Evolutionary conservation across 2,329 filamentous ascomycete species (phyloP).

Genomic region (Aureobasidium sp.): DNA sequence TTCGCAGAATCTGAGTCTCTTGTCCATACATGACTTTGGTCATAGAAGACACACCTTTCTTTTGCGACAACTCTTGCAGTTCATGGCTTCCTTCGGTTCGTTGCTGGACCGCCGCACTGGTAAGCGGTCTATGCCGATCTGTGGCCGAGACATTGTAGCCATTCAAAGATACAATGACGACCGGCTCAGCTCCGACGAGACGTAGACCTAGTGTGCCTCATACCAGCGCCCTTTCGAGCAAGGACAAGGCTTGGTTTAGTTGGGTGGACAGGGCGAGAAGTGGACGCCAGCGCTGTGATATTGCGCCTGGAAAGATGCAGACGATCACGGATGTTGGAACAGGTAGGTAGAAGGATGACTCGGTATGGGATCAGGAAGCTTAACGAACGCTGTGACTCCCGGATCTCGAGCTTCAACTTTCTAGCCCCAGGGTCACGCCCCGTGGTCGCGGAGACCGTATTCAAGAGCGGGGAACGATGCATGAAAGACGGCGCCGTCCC

Average conservation of each 20-base stretch:
- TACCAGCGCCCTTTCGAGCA: constrained; percentile 9
- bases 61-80: constrained; percentile 90
- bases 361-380: not conserved
- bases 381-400: constrained; percentile 5
- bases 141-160: constrained; percentile 59
- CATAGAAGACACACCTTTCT: constrained; percentile 60
- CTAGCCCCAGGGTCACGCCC: constrained; percentile 13
- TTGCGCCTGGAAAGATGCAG: not conserved
- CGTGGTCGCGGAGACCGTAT: not conserved
- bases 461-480: constrained; percentile 10
- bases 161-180: constrained; percentile 7
- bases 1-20: constrained; percentile 31
- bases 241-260: not conserved
- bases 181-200: constrained; percentile 10
- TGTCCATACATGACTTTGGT: not conserved
- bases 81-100: constrained; percentile 84
- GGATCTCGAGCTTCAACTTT: constrained; percentile 7
- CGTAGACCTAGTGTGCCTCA: not conserved
- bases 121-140: constrained; percentile 74
- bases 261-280: not conserved
- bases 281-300: not conserved
- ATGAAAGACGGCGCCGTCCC: not conserved
- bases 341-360: constrained; percentile 4
- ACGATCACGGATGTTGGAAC: not conserved
- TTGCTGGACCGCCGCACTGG: constrained; percentile 62